These are phyloP conservation scores for Exobasidium rhododendri DNA, from an alignment of 1,284 basidiomycete species.

Conservation along the genomic window DNA sequence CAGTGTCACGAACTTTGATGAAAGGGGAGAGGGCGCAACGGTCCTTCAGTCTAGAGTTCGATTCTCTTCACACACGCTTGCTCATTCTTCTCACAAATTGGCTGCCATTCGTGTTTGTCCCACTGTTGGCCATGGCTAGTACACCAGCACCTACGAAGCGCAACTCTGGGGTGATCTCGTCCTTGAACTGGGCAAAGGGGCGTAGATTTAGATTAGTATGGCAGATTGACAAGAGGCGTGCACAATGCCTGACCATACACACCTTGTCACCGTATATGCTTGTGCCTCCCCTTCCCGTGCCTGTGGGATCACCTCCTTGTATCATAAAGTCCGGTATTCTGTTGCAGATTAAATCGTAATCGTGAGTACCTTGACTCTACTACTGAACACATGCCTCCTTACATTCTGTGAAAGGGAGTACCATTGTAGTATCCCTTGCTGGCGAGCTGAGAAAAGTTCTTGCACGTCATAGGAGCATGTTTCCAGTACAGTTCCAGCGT, in stretches of 20 bases:
- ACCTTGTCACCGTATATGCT: slow-evolving; percentile 47
- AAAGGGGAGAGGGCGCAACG: background rate
- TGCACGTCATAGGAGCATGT: slow-evolving; percentile 46
- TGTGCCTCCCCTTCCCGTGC: slow-evolving; percentile 32
- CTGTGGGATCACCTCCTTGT: slow-evolving; percentile 36
- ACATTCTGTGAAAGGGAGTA: slow-evolving; percentile 20
- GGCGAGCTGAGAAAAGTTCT: slow-evolving; percentile 47
- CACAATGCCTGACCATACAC: slow-evolving; percentile 2
- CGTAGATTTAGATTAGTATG: background rate
- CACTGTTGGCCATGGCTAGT: slow-evolving; percentile 35
- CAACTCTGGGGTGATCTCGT: slow-evolving; percentile 20
- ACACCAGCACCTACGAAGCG: slow-evolving; percentile 37
- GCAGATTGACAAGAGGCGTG: background rate
- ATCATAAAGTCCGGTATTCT: slow-evolving; percentile 32
- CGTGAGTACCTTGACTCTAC: too few species aligned
- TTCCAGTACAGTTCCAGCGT: slow-evolving; percentile 47
- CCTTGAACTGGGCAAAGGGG: slow-evolving; percentile 13
- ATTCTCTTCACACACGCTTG: too few species aligned
- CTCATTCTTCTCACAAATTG: slow-evolving; percentile 25
- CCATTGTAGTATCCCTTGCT: slow-evolving; percentile 51
- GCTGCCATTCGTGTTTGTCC: slow-evolving; percentile 29
- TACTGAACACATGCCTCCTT: background rate
- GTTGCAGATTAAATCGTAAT: background rate
- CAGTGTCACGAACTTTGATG: slow-evolving; percentile 16
- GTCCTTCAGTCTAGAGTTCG: too few species aligned